Conservation (phyloP, 495 filamentous ascomycete genomes). For the Annulohypoxylon stygium region DNA sequence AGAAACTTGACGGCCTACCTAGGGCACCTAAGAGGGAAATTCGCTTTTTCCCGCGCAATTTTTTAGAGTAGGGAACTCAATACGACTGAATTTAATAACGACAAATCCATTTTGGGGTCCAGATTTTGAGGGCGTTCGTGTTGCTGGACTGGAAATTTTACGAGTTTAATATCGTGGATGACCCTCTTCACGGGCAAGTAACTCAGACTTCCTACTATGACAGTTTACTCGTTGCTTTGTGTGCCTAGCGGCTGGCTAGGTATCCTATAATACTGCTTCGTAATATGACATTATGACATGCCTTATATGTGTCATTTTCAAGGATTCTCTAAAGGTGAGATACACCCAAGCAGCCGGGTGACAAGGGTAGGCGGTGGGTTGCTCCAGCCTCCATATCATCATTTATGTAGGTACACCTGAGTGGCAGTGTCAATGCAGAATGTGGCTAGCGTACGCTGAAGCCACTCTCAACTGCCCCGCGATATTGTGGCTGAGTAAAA, state of each 20-base stretch:
- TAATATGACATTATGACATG: neutral
- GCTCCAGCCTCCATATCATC: too few relatives aligned
- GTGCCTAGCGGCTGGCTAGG: neutral
- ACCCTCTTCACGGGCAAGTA: neutral
- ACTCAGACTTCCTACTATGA: neutral
- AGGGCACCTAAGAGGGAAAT: neutral
- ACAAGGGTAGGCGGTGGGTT: neutral
- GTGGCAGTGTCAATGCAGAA: neutral
- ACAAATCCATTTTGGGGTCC: neutral
- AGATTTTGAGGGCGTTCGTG: neutral
- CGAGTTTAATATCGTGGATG: neutral
- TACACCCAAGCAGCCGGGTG: neutral
- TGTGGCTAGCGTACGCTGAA: neutral
- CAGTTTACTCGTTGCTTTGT: neutral
- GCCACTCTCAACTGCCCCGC: conserved; percentile 9
- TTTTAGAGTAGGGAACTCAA: conserved; percentile 26
- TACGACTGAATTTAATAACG: conserved; percentile 11
- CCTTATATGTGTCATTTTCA: neutral
- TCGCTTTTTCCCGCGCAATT: neutral
- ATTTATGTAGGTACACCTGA: too few relatives aligned
- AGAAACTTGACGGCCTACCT: neutral
- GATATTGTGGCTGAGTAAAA: conserved; percentile 2
- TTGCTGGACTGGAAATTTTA: neutral
- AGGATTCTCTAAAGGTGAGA: neutral
- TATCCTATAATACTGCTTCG: neutral